Evolutionary conservation across 2,329 filamentous ascomycete species (phyloP).

Genomic region (Neonectria punicea): DNA sequence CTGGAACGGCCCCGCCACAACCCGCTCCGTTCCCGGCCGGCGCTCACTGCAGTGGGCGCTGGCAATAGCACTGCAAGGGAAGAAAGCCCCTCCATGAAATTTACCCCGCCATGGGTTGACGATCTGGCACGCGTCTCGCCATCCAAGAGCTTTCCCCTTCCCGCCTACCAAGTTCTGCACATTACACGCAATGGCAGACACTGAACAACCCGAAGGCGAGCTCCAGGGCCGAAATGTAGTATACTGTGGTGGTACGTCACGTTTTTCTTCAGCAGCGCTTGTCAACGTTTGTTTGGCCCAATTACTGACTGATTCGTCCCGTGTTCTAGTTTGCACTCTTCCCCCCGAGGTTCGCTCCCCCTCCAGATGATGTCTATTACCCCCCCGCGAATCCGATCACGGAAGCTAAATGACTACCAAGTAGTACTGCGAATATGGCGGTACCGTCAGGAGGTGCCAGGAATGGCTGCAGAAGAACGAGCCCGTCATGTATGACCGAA

Average conservation of each 20-base stretch:
- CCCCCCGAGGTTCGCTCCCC: constrained; percentile 68
- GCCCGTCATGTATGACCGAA: constrained; percentile 75
- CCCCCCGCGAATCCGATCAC: constrained; percentile 21
- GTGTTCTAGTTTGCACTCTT: constrained; percentile 67
- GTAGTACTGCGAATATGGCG: constrained; percentile 99
- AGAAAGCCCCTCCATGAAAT: constrained; percentile 46
- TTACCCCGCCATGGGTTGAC: constrained; percentile 49
- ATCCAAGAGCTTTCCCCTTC: constrained; percentile 37
- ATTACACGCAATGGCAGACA: constrained; percentile 61
- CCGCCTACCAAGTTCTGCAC: constrained; percentile 38
- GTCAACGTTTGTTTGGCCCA: constrained; percentile 20
- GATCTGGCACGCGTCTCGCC: constrained; percentile 44
- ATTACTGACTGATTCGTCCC: constrained; percentile 25
- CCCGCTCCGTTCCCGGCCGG: constrained; percentile 22
- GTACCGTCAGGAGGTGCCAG: constrained; percentile 94
- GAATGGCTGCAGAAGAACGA: constrained; percentile 89
- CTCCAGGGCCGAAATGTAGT: constrained; percentile 62
- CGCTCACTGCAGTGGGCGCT: background rate
- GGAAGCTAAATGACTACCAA: constrained; percentile 43
- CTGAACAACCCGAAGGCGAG: constrained; percentile 60
- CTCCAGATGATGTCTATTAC: background rate
- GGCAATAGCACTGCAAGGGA: constrained; percentile 1
- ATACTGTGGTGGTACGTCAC: constrained; percentile 68
- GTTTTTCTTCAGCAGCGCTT: background rate
- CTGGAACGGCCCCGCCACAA: constrained; percentile 9